A percentile compares a stretch with the other conserved stretches of the same genome.
Conservation (phyloP, 2,329 filamentous ascomycete genomes). For the Nemania diffusa region DNA sequence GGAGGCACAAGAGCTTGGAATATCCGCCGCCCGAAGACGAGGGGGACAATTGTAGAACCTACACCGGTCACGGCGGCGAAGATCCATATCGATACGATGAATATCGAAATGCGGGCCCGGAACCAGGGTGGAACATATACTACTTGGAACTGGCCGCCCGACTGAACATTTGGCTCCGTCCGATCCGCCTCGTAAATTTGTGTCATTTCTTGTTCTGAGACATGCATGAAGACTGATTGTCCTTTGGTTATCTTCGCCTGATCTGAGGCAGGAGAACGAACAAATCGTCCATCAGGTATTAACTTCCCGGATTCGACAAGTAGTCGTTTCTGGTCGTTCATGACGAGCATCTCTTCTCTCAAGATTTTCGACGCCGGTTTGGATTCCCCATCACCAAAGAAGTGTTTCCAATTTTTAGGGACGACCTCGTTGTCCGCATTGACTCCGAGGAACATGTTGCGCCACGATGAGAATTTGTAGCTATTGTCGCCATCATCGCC, state of each 20-base stretch:
- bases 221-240: slow-evolving; percentile 80
- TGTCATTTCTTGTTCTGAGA: slow-evolving; percentile 73
- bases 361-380: slow-evolving; percentile 55
- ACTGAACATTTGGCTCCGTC: slow-evolving; percentile 61
- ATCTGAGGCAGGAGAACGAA: slow-evolving; percentile 92
- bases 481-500: slow-evolving; percentile 46
- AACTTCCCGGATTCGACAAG: slow-evolving; percentile 66
- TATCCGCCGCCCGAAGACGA: slow-evolving; percentile 83
- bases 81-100: slow-evolving; percentile 90
- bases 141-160: slow-evolving; percentile 71
- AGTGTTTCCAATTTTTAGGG: slow-evolving; percentile 67
- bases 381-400: slow-evolving; percentile 60
- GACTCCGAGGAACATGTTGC: slow-evolving; percentile 59
- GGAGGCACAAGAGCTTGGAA: slow-evolving; percentile 78
- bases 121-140: slow-evolving; percentile 90
- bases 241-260: slow-evolving; percentile 94
- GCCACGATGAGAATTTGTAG: slow-evolving; percentile 53
- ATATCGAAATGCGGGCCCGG: slow-evolving; percentile 79
- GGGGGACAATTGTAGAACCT: slow-evolving; percentile 83
- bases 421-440: slow-evolving; percentile 56
- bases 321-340: slow-evolving; percentile 55
- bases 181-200: slow-evolving; percentile 71
- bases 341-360: slow-evolving; percentile 50
- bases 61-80: slow-evolving; percentile 92
- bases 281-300: slow-evolving; percentile 79